A percentile compares a stretch with the other conserved stretches of the same genome.
Evolutionary conservation across 768 basidiomycete genomes (phyloP).

Genomic region (Stropharia rugosoannulata): DNA sequence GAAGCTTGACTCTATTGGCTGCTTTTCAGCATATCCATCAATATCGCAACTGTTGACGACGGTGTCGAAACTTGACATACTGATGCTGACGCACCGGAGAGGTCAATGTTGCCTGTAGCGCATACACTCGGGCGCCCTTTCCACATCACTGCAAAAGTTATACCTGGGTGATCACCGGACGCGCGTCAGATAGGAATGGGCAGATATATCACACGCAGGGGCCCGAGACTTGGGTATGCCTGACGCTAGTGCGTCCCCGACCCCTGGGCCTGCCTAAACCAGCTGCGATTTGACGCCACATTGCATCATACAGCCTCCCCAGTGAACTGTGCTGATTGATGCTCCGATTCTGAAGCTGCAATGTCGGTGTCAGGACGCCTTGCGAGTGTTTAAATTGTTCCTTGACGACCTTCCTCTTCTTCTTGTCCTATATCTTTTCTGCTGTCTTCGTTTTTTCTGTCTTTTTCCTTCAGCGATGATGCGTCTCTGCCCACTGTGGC

Average conservation of each 20-base stretch:
- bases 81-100: not conserved
- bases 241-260: not conserved
- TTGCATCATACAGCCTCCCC: too few relatives aligned
- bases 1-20: not conserved
- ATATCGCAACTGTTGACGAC: not conserved
- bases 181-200: not conserved
- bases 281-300: not conserved
- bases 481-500: conserved; percentile 16
- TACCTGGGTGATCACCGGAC: not conserved
- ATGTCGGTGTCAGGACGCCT: not conserved
- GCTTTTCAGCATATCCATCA: not conserved
- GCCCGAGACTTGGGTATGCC: conserved; percentile 5
- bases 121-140: not conserved
- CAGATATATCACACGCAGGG: not conserved
- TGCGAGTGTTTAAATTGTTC: not conserved
- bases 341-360: too few relatives aligned
- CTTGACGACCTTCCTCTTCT: not conserved
- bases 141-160: not conserved
- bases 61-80: not conserved
- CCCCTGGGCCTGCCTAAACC: not conserved
- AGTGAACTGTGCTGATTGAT: too few relatives aligned
- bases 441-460: too few relatives aligned
- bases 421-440: not conserved
- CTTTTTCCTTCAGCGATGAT: not conserved
- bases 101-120: not conserved